These are phyloP conservation scores for Lentinus polychrous DNA, from an alignment of 1,284 basidiomycete genomes.

Conservation along the genomic window DNA sequence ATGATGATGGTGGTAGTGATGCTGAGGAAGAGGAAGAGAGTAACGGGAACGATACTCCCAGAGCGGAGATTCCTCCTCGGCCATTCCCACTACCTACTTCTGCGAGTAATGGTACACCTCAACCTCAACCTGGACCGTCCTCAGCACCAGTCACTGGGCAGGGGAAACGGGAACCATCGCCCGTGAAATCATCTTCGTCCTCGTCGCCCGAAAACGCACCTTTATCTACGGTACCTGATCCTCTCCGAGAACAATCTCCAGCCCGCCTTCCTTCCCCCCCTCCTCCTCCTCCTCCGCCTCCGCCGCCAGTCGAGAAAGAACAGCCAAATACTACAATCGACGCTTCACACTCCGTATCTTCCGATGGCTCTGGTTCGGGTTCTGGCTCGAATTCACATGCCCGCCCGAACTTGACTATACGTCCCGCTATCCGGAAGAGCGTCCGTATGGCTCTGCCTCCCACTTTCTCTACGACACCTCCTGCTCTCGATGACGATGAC, in stretches of 20 bases:
- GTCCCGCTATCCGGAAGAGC: conserved; percentile 53
- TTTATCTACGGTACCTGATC: background rate
- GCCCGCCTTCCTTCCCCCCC: background rate
- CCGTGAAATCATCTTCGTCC: background rate
- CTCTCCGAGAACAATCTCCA: no score
- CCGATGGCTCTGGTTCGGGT: background rate
- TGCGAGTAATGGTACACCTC: background rate
- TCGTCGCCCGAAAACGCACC: background rate
- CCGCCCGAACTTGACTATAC: conserved; percentile 7
- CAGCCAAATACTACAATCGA: conserved; percentile 2
- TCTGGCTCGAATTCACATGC: no score
- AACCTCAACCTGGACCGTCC: background rate
- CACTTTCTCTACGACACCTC: conserved; percentile 64
- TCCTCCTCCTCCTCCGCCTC: conserved; percentile 16
- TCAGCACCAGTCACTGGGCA: background rate
- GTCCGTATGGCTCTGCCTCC: conserved; percentile 68
- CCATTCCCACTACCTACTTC: background rate
- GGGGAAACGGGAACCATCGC: background rate
- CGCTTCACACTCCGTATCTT: conserved; percentile 6
- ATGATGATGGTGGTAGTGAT: background rate
- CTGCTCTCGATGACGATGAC: conserved; percentile 53
- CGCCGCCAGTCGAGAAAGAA: conserved; percentile 15
- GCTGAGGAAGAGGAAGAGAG: background rate
- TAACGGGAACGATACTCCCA: background rate
- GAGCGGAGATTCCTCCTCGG: background rate